Conservation (phyloP, 495 filamentous ascomycete species). For the Usnea hakonensis region DNA sequence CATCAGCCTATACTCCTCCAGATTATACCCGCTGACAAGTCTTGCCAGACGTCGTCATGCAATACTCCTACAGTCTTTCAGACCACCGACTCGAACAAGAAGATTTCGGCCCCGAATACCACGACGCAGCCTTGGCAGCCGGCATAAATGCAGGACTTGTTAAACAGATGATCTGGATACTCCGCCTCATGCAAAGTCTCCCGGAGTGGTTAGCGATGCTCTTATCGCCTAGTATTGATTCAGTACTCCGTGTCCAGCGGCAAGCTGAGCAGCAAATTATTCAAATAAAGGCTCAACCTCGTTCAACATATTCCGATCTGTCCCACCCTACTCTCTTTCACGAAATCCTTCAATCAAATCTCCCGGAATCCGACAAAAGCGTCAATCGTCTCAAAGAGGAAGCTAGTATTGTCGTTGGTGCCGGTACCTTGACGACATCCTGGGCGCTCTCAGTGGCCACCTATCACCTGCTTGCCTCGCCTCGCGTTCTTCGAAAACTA, state of each 20-base stretch:
- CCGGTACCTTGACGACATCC: conserved; percentile 41
- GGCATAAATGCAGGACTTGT: not conserved
- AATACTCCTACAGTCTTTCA: not conserved
- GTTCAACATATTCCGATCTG: not conserved
- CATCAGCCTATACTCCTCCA: not conserved
- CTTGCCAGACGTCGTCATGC: not conserved
- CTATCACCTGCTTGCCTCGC: not conserved
- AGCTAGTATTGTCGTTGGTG: conserved; percentile 36
- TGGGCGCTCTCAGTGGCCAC: conserved; percentile 18
- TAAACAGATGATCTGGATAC: not conserved
- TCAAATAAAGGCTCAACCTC: conserved; percentile 1
- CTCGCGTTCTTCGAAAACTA: conserved; percentile 20
- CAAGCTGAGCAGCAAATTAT: not conserved
- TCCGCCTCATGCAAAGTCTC: not conserved
- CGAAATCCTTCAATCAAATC: conserved; percentile 1
- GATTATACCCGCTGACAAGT: not conserved
- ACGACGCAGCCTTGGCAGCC: not conserved
- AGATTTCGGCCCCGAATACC: not conserved
- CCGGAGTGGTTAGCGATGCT: conserved; percentile 1
- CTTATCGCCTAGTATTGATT: not conserved
- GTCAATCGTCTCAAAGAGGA: conserved; percentile 33
- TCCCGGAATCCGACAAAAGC: conserved; percentile 1
- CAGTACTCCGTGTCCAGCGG: conserved; percentile 1
- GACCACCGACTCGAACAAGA: conserved; percentile 2
- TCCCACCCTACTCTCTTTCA: not conserved